Conservation (phyloP, 768 basidiomycete species). For the Suillus ampliporus region DNA sequence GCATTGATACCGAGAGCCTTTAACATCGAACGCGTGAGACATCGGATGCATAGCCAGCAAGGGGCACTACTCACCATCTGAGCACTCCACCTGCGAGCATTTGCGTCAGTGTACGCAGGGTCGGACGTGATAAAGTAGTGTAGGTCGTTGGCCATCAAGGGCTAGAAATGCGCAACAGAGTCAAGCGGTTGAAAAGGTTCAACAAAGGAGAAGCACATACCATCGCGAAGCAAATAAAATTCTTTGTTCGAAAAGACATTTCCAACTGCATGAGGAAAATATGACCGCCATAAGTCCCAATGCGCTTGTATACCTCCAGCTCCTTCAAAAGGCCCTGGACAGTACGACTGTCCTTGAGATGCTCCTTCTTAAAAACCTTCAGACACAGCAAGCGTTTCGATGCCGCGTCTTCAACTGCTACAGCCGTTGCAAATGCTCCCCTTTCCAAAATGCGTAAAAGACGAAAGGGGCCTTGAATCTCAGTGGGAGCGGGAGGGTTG, state of each 20-base stretch:
- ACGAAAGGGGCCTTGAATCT: conserved; percentile 30
- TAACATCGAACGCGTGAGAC: conserved; percentile 8
- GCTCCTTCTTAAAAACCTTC: conserved; percentile 38
- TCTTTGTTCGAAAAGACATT: conserved; percentile 39
- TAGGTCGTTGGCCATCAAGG: conserved; percentile 47
- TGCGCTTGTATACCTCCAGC: conserved; percentile 40
- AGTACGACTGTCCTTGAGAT: conserved; percentile 16
- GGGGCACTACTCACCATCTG: conserved; percentile 40
- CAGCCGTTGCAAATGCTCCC: conserved; percentile 27
- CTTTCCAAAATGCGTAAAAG: conserved; percentile 21
- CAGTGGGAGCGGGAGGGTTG: no score
- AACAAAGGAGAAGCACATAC: conserved; percentile 27
- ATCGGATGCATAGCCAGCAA: background rate
- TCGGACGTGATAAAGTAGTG: conserved; percentile 32
- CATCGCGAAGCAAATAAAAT: conserved; percentile 44
- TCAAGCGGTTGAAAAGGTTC: background rate
- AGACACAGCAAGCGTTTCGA: conserved; percentile 45
- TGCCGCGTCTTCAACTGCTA: conserved; percentile 28
- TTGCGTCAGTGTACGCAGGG: conserved; percentile 25
- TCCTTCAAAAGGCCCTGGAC: conserved; percentile 35
- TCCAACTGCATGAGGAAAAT: conserved; percentile 47
- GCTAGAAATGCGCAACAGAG: conserved; percentile 27
- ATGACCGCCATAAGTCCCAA: conserved; percentile 35
- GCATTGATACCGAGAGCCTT: conserved; percentile 47
- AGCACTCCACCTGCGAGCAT: conserved; percentile 45